These are phyloP conservation scores for Fraxinus nigra DNA, from an alignment of 305 asterid genomes.

Conservation along the genomic window DNA sequence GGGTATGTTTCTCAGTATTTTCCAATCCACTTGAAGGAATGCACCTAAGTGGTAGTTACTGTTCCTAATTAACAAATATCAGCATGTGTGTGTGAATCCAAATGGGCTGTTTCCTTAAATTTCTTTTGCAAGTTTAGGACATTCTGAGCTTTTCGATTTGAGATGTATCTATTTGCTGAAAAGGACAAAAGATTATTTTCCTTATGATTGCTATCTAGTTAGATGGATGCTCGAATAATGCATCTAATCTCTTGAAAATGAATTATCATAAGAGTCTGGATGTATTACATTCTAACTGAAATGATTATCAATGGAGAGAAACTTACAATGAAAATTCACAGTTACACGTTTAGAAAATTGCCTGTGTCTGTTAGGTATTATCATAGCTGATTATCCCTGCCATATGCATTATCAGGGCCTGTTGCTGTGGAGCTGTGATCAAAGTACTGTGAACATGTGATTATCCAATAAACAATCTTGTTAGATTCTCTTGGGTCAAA, in stretches of 20 bases:
- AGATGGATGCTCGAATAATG: not conserved
- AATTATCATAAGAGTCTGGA: not conserved
- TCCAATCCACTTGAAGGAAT: not conserved
- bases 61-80: conserved; percentile 1
- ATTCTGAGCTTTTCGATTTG: not conserved
- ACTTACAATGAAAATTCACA: not conserved
- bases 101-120: not conserved
- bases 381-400: not conserved
- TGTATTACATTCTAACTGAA: not conserved
- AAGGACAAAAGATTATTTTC: not conserved
- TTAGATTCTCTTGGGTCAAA: not conserved
- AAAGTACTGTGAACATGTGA: not conserved
- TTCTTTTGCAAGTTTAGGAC: not conserved
- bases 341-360: not conserved
- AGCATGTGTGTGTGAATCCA: not conserved
- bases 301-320: not conserved
- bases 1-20: not conserved
- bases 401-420: not conserved
- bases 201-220: not conserved
- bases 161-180: not conserved
- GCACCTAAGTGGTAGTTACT: not conserved
- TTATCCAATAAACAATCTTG: not conserved
- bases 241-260: not conserved
- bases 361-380: not conserved
- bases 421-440: not conserved